Evolutionary conservation across 306 rosid species (phyloP).

Genomic region (Phaseolus lunatus): DNA sequence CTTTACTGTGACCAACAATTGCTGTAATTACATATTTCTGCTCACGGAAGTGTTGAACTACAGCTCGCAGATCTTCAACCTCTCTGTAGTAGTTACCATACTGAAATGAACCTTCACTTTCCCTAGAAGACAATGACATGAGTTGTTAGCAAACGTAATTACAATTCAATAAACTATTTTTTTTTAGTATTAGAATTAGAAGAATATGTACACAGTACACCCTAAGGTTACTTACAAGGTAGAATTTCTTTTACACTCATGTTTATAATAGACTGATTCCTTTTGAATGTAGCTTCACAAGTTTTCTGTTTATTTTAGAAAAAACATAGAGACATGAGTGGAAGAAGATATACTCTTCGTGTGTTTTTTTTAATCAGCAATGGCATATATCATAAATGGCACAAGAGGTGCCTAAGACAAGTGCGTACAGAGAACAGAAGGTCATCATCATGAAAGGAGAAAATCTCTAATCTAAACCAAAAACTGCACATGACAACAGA

Average conservation of each 20-base stretch:
- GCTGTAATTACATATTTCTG: constrained; percentile 59
- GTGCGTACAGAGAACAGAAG: no score
- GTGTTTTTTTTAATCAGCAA: no score
- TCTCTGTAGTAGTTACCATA: constrained; percentile 84
- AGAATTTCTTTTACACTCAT: constrained; percentile 25
- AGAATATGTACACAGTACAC: no score
- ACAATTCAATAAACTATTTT: constrained; percentile 24
- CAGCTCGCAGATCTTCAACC: constrained; percentile 77
- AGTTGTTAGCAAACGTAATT: background rate
- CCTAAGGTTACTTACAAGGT: background rate
- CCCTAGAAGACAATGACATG: constrained; percentile 58
- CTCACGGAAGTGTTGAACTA: constrained; percentile 67
- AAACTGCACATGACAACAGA: no score
- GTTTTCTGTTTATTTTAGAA: constrained; percentile 26
- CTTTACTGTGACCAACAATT: constrained; percentile 93
- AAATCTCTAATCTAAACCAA: no score
- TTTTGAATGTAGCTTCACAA: constrained; percentile 7
- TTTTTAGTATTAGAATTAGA: constrained; percentile 11
- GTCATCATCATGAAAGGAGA: no score
- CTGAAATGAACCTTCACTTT: constrained; percentile 86
- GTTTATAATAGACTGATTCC: constrained; percentile 6
- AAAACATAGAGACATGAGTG: no score
- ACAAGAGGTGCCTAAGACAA: no score
- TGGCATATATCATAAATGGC: no score
- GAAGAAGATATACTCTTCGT: background rate